phyloP scores from a whole-genome alignment of 331 rosid genomes.

The Cydonia oblonga region DNA sequence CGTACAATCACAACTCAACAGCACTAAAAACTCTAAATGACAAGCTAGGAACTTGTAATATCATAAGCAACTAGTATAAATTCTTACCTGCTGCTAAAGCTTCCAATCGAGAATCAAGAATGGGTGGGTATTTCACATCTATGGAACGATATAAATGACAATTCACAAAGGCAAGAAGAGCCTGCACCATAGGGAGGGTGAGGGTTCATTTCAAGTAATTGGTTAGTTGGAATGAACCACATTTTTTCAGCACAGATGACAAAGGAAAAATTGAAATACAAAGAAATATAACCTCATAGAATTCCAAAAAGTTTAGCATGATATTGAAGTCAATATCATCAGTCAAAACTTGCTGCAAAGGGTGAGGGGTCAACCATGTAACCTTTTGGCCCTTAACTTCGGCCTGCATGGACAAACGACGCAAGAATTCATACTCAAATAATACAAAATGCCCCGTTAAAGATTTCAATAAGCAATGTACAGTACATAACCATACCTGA shows the following conservation, averaged over 20 bases:
- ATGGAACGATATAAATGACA: conserved; percentile 65
- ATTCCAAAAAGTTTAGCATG: conserved; percentile 65
- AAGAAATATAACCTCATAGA: conserved; percentile 49
- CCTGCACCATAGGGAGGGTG: conserved; percentile 21
- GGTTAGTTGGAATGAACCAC: neutral
- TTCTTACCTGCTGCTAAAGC: conserved; percentile 64
- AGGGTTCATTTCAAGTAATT: neutral
- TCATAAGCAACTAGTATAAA: neutral
- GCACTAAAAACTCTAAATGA: neutral
- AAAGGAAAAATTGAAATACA: neutral
- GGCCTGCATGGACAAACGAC: conserved; percentile 46
- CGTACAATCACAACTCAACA: neutral
- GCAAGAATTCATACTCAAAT: neutral
- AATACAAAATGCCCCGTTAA: neutral
- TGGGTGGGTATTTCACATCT: conserved; percentile 75
- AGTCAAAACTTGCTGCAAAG: conserved; percentile 76
- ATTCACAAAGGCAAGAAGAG: conserved; percentile 66
- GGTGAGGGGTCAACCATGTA: conserved; percentile 88
- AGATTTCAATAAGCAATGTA: conserved; percentile 1
- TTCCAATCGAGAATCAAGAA: conserved; percentile 69
- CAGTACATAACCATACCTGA: conserved; percentile 39
- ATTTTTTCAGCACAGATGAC: neutral
- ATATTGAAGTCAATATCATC: conserved; percentile 67
- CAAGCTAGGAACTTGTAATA: neutral
- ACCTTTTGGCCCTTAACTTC: conserved; percentile 65